Base-by-base conservation (phyloP, 768 basidiomycete species). In the Psilocybe cyanescens region DNA sequence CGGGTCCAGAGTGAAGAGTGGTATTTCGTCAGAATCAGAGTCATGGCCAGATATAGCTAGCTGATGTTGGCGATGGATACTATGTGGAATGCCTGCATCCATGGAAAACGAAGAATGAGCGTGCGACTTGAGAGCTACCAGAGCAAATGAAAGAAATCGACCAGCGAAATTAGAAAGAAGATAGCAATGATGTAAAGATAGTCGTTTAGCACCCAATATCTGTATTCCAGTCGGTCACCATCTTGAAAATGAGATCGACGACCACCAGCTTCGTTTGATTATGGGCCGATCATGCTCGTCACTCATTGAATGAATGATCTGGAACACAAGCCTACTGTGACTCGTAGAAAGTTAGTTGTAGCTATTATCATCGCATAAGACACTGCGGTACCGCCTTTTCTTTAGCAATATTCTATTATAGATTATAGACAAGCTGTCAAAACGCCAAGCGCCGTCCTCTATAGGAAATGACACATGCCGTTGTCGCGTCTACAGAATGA, bases 131-230 rank as follows among this genome's bases (percentile, higher is more conserved):
- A 60, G 16, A 54, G 55, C 58, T 59, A 50, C 57, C 45, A 54
- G 58, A 53, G 58, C 48, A 17, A 47, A 48, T 16, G 16, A 30
- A 41, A 57, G 33, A 57, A 54, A 11, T 60, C 59, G 57, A n/a
- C 65, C 57, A 56, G 65, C 59, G 59, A 66, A 51, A 44, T 19
- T 28, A 41, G n/a, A 19, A 37, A 47, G 16, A 45, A 50, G 24
- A 35, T 14, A 12, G 30, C 30, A 57, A 53, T 55, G 45, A 45
- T 48, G 37, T 16, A 47, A 17, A 48, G 46, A 47, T 12, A n/a
- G 9, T 35, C 19, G 28, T 14, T 19, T 28, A 30, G 17, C 24
- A 49, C n/a, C 6, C 47, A 24, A 49, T 24, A 7, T 6, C 47
- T 46, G 33, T 11, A 46, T 46, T 12, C 47, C n/a, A 24, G 47